Conservation (phyloP, 768 basidiomycete genomes). For the Boletus bicolor region DNA sequence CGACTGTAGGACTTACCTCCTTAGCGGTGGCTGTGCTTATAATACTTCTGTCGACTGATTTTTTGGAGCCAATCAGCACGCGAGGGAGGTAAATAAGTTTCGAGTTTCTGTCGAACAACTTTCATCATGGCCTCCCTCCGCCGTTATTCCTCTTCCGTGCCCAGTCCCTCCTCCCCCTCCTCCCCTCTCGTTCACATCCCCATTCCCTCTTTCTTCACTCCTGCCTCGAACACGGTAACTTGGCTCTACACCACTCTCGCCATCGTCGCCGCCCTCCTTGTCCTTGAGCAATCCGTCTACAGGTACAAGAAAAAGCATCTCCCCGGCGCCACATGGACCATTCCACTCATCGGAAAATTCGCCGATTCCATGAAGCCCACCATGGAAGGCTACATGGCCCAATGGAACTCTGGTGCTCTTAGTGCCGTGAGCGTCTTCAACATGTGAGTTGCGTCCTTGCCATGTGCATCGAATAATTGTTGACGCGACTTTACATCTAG, state of each 20-base stretch:
- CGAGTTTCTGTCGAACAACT: not conserved
- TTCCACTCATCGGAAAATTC: conserved; percentile 97
- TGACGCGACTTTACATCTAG: conserved; percentile 42
- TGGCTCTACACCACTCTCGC: conserved; percentile 73
- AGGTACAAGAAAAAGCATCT: conserved; percentile 84
- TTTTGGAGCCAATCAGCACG: conserved; percentile 22
- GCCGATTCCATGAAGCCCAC: conserved; percentile 89
- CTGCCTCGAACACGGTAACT: conserved; percentile 21
- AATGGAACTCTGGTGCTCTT: conserved; percentile 88
- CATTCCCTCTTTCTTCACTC: conserved; percentile 43
- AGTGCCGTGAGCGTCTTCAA: conserved; percentile 95
- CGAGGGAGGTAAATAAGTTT: conserved; percentile 4
- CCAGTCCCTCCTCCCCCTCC: conserved; percentile 44
- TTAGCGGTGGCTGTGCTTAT: conserved; percentile 14
- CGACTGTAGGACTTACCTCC: no score
- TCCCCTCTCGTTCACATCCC: conserved; percentile 42
- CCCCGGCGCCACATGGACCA: conserved; percentile 88
- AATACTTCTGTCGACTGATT: conserved; percentile 23
- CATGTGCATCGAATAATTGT: not conserved
- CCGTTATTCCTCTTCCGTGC: conserved; percentile 32
- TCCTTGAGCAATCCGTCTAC: conserved; percentile 86
- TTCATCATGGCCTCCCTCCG: conserved; percentile 34
- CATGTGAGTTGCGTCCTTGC: conserved; percentile 57
- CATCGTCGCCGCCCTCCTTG: conserved; percentile 69
- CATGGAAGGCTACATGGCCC: conserved; percentile 86